phyloP scores from a whole-genome alignment of 208 protist species.

The Phytomonas sp. region DNA sequence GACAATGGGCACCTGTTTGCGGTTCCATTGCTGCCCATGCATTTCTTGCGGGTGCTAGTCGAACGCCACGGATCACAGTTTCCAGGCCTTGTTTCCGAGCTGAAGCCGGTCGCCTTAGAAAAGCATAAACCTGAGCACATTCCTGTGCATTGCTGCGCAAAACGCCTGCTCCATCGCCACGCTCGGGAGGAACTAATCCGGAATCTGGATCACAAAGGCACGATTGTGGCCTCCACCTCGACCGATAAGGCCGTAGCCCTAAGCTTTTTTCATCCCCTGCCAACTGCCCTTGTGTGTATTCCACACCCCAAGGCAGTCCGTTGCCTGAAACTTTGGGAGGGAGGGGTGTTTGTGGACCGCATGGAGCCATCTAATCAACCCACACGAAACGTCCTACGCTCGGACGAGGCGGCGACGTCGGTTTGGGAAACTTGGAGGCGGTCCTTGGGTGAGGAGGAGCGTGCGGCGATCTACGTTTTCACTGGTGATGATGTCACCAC shows the following conservation, averaged over 20 bases:
- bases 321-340: slow-evolving; percentile 66
- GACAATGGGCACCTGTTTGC: slow-evolving; percentile 50
- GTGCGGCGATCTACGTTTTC: slow-evolving; percentile 57
- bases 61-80: not conserved
- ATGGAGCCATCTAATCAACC: not conserved
- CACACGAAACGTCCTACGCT: not conserved
- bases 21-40: slow-evolving; percentile 52
- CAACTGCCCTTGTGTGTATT: slow-evolving; percentile 26
- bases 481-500: slow-evolving; percentile 45
- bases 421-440: not conserved
- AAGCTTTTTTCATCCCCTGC: slow-evolving; percentile 54
- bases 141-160: slow-evolving; percentile 30
- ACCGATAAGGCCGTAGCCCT: slow-evolving; percentile 36
- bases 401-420: not conserved
- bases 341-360: slow-evolving; percentile 22
- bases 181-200: slow-evolving; percentile 36
- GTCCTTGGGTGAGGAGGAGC: slow-evolving; percentile 10
- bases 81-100: not conserved
- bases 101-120: not conserved
- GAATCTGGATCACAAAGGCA: slow-evolving; percentile 33
- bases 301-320: slow-evolving; percentile 35
- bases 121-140: not conserved
- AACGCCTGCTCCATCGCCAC: slow-evolving; percentile 59
- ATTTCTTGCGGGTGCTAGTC: slow-evolving; percentile 19
- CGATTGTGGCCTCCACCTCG: slow-evolving; percentile 37